Evolutionary conservation across 352 stramenopile species (phyloP).

Genomic region (Elongisporangium anandrum): DNA sequence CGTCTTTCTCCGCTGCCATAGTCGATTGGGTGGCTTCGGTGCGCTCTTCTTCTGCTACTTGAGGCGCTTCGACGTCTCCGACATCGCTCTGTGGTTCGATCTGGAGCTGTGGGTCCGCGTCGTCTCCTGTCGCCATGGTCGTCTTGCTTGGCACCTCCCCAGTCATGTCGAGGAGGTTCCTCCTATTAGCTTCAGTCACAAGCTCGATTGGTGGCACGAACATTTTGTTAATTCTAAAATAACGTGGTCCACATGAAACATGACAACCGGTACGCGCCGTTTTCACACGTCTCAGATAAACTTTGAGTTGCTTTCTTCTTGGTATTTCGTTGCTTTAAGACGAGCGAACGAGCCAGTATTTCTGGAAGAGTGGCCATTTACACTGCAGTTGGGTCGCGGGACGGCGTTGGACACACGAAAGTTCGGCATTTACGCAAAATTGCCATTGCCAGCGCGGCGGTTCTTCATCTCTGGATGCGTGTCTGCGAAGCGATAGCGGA

Average conservation of each 20-base stretch:
- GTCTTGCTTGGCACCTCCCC: neutral
- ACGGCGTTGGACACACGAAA: neutral
- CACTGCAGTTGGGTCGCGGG: neutral
- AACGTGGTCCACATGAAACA: neutral
- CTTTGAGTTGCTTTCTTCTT: neutral
- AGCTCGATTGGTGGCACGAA: neutral
- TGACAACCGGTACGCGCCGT: neutral
- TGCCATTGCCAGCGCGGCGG: constrained; percentile 63
- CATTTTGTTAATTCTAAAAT: neutral
- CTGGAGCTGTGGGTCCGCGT: neutral
- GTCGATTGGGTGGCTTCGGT: neutral
- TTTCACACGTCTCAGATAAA: neutral
- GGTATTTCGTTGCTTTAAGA: neutral
- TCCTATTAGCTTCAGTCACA: neutral
- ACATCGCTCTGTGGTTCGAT: neutral
- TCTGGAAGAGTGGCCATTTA: neutral
- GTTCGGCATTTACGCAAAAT: constrained; percentile 44
- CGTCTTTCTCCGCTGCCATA: neutral
- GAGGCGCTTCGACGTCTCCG: neutral
- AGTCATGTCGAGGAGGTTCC: too few species aligned
- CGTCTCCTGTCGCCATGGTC: neutral
- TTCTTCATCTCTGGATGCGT: constrained; percentile 48
- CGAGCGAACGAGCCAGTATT: neutral
- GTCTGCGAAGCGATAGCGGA: constrained; percentile 49
- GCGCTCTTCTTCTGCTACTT: constrained; percentile 1